Base-by-base conservation (phyloP, 2,329 filamentous ascomycete species). In the Chrysoporthe austroafricana region DNA sequence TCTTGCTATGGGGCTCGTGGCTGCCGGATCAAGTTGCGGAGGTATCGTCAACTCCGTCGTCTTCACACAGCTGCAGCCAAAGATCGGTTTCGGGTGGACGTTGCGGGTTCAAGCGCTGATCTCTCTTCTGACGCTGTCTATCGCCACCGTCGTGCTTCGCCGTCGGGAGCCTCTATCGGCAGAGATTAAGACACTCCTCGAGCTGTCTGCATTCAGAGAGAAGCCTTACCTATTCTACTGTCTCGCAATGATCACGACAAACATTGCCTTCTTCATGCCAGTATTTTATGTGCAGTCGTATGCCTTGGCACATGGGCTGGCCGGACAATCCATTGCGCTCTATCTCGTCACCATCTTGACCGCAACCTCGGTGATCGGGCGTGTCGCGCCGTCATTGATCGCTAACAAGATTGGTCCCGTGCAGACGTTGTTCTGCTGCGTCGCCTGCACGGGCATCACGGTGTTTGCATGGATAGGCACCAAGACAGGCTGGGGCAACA, bases 231-330 rank as follows among this genome's bases (percentile, higher is more conserved):
- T 80, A 43, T 62, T 80, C 3, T 77, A 79, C 60, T 74, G 72
- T 26, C 39, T 74, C 2, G 81, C 74, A 9, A 70, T 76, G 4
- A 76, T 82, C 64, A 77, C 81, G 59, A 73, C 71, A 18, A 85
- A 83, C 72, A 73, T 83, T 70, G 79, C 78, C 32, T 74, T 85
- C 21, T 85, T 84, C 71, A 77, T 83, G 52, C 76, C 81, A 2
- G 82, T 84, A 73, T 84, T 81, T 71, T 84, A 82, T 73, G 78
- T 83, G 69, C 74, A 79, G 69, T 73, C 79, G 21, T 83, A 76
- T 69, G 77, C 77, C 26, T 78, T 80, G 46, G 78, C 77, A 62
- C 81, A 79, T 71, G 77, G 76, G 56, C 74, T 82, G 58, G 77
- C 79, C 9, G 69, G 71, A 16, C 48, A 67, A 2, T 69, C 70